phyloP scores from a whole-genome alignment of 106 monocot species.

The Dendrobium nobile region DNA sequence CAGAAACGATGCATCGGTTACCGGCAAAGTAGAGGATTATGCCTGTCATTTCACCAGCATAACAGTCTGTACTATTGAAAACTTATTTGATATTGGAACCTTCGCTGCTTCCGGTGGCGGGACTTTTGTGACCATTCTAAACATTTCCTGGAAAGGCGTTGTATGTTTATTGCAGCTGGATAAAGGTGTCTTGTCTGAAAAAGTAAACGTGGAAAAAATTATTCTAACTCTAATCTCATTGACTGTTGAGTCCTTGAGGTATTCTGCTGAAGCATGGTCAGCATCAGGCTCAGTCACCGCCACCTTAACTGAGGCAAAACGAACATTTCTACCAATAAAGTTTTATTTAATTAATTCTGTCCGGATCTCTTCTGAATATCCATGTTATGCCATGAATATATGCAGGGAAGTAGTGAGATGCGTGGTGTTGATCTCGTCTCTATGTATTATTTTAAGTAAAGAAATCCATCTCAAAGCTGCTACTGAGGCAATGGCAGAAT shows the following conservation, averaged over 20 bases:
- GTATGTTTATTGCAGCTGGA: constrained; percentile 68
- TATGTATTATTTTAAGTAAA: constrained; percentile 49
- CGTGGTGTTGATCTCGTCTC: constrained; percentile 53
- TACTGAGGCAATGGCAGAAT: constrained; percentile 64
- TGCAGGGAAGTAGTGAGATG: constrained; percentile 43
- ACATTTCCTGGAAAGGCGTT: constrained; percentile 95
- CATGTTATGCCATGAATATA: constrained; percentile 46
- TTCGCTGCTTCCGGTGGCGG: constrained; percentile 89
- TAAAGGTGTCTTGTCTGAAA: constrained; percentile 65
- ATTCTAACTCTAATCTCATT: constrained; percentile 64
- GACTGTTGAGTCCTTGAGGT: constrained; percentile 52
- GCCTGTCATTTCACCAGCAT: constrained; percentile 30
- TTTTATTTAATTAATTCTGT: constrained; percentile 93
- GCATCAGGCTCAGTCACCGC: constrained; percentile 14
- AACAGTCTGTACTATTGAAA: constrained; percentile 35
- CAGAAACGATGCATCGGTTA: constrained; percentile 3
- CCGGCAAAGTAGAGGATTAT: constrained; percentile 26
- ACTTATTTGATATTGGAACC: constrained; percentile 63
- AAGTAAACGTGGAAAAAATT: constrained; percentile 53
- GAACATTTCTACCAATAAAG: constrained; percentile 79
- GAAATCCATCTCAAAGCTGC: constrained; percentile 52
- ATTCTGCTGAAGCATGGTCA: constrained; percentile 58
- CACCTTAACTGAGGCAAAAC: constrained; percentile 64
- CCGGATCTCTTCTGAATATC: constrained; percentile 77
- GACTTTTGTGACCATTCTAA: constrained; percentile 63